A percentile compares a stretch with the other conserved stretches of the same genome.
These are phyloP conservation scores for Trichothecium roseum DNA, from an alignment of 2,329 filamentous ascomycete genomes.

Conservation along the genomic window DNA sequence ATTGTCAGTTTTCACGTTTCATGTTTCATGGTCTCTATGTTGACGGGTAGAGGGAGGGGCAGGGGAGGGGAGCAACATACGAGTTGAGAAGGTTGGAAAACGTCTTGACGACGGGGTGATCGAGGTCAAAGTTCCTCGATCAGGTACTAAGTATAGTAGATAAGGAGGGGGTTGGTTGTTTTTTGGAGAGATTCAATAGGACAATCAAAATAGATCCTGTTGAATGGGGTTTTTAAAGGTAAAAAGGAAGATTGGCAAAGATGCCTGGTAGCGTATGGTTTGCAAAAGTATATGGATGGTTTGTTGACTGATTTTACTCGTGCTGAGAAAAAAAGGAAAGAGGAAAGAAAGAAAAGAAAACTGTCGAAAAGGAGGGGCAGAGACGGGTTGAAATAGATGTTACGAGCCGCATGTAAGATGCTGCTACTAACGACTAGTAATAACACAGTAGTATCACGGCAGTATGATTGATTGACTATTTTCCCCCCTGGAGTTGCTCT, in stretches of 20 bases:
- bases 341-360: background rate
- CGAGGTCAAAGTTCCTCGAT: constrained; percentile 43
- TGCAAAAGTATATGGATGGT: background rate
- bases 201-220: too few species aligned
- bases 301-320: background rate
- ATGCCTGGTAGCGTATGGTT: background rate
- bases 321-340: background rate
- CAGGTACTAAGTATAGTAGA: constrained; percentile 10
- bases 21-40: constrained; percentile 1
- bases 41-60: background rate
- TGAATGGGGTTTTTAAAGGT: constrained; percentile 1
- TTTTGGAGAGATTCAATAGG: background rate
- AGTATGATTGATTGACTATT: too few species aligned
- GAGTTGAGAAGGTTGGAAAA: constrained; percentile 98
- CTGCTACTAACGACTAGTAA: too few species aligned
- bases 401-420: too few species aligned
- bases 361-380: too few species aligned
- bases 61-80: constrained; percentile 41
- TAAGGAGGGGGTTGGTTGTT: background rate
- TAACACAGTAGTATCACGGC: too few species aligned
- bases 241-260: background rate
- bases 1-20: constrained; percentile 12
- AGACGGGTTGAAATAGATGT: too few species aligned
- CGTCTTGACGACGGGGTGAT: constrained; percentile 73
- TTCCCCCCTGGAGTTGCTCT: too few species aligned